Evolutionary conservation across 2,329 filamentous ascomycete genomes (phyloP), one percentile per base, ranked within the genome.

Genomic region (Monilinia vaccinii-corymbosi): DNA sequence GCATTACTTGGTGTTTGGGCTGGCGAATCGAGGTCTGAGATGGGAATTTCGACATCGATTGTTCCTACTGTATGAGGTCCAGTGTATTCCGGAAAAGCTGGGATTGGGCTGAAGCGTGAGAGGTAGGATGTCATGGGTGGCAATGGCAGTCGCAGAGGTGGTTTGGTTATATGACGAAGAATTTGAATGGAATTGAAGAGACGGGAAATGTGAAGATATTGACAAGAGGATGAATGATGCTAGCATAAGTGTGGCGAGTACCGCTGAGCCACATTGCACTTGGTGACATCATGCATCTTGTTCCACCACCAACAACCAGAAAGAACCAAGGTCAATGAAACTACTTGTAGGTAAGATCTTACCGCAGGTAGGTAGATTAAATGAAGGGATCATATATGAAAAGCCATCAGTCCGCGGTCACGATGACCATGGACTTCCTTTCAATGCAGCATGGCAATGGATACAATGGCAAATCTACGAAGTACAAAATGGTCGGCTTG

Each of bases 1-100:
- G 78, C 75, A 48, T 46, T 38, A 11, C 23, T 31, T 7, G 83
- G 81, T 9, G 77, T 73, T 4, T 79, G 75, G 25, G 80, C 77
- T 0, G 85, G 82, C 1, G 81, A 76, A 2, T 78, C 71, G 7
- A 86, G 75, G 51, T 83, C 79, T 32, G 79, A 77, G 11, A 87
- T 78, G 47, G 90, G 88, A 18, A 95, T 82, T 75, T 96, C 91
- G 65, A 93, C 79, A 68, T 95, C 90, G 65, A 90, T 78, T 2
- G 87, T 89, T 64, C 89, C 90, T 61, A 94, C 89, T 67, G 84
- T 83, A 76, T 90, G 86, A 0, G 88, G 87, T 0, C 89, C 91
- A 1, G 86, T 85, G 70, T 91, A 93, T 4, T 83, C 76, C 4
- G 89, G 87, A 61, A 95, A 91, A 1, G 79, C 73, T 1, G 89